Evolutionary conservation across 2,329 filamentous ascomycete species (phyloP).

Genomic region (Hawksworthiomyces lignivorus): DNA sequence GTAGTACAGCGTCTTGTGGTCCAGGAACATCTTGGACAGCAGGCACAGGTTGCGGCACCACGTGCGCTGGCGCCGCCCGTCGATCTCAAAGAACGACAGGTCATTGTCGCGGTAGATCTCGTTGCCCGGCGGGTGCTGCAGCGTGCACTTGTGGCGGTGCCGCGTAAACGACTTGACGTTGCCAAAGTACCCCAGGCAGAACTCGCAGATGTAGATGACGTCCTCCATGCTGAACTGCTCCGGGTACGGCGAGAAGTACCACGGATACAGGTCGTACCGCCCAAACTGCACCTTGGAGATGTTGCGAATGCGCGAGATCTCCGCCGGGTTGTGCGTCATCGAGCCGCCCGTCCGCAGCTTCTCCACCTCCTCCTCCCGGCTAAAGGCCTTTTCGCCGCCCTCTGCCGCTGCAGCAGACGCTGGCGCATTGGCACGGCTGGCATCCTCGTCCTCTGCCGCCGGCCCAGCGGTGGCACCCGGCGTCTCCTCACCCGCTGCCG

Average conservation of each 20-base stretch:
- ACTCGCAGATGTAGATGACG: constrained; percentile 93
- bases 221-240: constrained; percentile 82
- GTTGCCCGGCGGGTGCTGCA: constrained; percentile 91
- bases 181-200: constrained; percentile 87
- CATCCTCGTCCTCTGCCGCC: constrained; percentile 41
- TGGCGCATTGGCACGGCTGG: constrained; percentile 43
- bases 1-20: constrained; percentile 98
- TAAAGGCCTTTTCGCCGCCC: constrained; percentile 46
- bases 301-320: constrained; percentile 92
- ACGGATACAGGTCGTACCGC: constrained; percentile 83
- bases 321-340: constrained; percentile 98
- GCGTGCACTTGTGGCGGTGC: constrained; percentile 81
- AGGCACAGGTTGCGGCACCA: constrained; percentile 96
- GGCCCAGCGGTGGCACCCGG: constrained; percentile 1
- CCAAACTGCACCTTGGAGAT: constrained; percentile 93
- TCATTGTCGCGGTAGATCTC: constrained; percentile 95
- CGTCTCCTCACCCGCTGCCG: constrained; percentile 15
- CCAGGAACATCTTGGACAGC: constrained; percentile 90
- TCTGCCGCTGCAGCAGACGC: constrained; percentile 27
- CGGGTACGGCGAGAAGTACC: constrained; percentile 98
- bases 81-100: constrained; percentile 95
- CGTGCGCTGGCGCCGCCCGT: constrained; percentile 84
- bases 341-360: constrained; percentile 89
- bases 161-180: constrained; percentile 74
- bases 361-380: constrained; percentile 88